phyloP scores from a whole-genome alignment of 2,329 filamentous ascomycete genomes.

The Bipolaris zeicola region DNA sequence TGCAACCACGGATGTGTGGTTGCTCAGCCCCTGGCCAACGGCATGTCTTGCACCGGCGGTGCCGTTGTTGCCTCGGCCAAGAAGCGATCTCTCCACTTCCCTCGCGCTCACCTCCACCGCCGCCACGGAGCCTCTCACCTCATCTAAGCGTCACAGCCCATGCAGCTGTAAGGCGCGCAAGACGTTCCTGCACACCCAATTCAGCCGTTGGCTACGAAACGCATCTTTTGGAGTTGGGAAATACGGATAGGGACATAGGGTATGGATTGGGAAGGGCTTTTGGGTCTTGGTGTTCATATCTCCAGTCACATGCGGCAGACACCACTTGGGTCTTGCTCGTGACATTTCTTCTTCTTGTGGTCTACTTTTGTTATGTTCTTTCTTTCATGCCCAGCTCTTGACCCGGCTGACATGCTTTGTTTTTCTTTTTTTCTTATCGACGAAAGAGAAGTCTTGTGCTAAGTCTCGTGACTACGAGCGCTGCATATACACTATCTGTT shows the following conservation, averaged over 20 bases:
- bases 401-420: slow-evolving; percentile 22
- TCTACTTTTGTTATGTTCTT: slow-evolving; percentile 17
- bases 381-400: slow-evolving; percentile 24
- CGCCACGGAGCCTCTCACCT: slow-evolving; percentile 33
- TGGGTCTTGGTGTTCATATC: slow-evolving; percentile 26
- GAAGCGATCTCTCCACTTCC: slow-evolving; percentile 25
- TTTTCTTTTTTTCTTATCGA: slow-evolving; percentile 16
- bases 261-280: slow-evolving; percentile 10
- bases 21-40: slow-evolving; percentile 48
- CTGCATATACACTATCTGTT: slow-evolving; percentile 14
- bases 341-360: slow-evolving; percentile 5
- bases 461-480: slow-evolving; percentile 15
- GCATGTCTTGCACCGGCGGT: slow-evolving; percentile 50
- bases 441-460: slow-evolving; percentile 17
- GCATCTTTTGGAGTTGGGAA: slow-evolving; percentile 34
- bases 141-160: slow-evolving; percentile 19
- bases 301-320: slow-evolving; percentile 7
- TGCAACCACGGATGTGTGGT: slow-evolving; percentile 53
- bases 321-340: slow-evolving; percentile 19
- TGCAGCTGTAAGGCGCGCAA: slow-evolving; percentile 5
- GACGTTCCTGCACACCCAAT: slow-evolving; percentile 9
- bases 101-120: slow-evolving; percentile 38
- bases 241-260: slow-evolving; percentile 14
- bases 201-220: slow-evolving; percentile 16
- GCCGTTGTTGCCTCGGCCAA: slow-evolving; percentile 22